Percentiles rank a stretch among this genome's conserved stretches.
These are phyloP conservation scores for Linderniella brevidens DNA, from an alignment of 257 asterid genomes.

Conservation along the genomic window DNA sequence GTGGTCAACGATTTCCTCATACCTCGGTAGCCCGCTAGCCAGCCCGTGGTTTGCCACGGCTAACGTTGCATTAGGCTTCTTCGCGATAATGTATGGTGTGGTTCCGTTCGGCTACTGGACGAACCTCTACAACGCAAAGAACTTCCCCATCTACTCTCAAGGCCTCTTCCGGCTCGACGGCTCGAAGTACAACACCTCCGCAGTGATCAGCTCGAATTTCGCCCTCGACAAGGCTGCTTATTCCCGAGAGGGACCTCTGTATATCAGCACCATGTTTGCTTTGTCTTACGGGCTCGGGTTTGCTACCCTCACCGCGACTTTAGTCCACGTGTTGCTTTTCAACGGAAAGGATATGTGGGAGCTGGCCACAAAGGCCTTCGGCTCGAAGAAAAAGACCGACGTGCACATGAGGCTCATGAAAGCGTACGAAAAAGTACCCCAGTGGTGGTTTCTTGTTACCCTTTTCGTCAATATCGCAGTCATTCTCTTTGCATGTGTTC, in stretches of 20 bases:
- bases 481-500: slow-evolving; percentile 62
- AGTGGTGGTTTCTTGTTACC: slow-evolving; percentile 93
- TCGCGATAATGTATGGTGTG: slow-evolving; percentile 54
- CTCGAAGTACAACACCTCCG: slow-evolving; percentile 46
- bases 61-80: slow-evolving; percentile 62
- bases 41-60: slow-evolving; percentile 98
- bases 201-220: slow-evolving; percentile 51
- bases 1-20: slow-evolving; percentile 72
- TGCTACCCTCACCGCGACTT: slow-evolving; percentile 61
- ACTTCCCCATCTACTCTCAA: slow-evolving; percentile 62
- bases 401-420: slow-evolving; percentile 68
- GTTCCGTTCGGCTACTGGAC: slow-evolving; percentile 72
- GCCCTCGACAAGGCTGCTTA: slow-evolving; percentile 56
- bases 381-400: slow-evolving; percentile 37
- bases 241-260: slow-evolving; percentile 44
- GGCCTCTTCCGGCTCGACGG: slow-evolving; percentile 46
- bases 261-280: slow-evolving; percentile 76
- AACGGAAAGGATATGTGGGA: slow-evolving; percentile 94
- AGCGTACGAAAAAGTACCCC: slow-evolving; percentile 79
- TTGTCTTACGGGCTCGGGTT: slow-evolving; percentile 78
- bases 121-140: slow-evolving; percentile 50
- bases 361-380: slow-evolving; percentile 64
- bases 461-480: slow-evolving; percentile 44
- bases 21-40: slow-evolving; percentile 83
- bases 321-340: slow-evolving; percentile 58